Conservation (phyloP, 2,329 filamentous ascomycete genomes). For the Elsinoe necatrix region DNA sequence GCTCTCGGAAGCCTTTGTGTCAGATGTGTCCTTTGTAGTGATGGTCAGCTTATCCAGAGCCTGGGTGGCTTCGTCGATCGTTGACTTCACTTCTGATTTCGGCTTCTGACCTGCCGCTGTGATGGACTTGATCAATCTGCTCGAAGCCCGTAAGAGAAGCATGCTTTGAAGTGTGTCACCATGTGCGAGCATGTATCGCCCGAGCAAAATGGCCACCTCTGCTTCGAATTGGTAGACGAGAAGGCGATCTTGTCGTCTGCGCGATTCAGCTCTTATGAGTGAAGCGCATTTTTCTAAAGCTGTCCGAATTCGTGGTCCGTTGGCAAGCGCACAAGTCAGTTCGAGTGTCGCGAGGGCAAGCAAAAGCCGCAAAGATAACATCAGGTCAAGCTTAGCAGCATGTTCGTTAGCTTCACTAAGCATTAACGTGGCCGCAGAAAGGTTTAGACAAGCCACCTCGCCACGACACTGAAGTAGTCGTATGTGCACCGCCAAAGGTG, state of each 20-base stretch:
- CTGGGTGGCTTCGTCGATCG: background rate
- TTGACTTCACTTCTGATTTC: background rate
- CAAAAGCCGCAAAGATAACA: background rate
- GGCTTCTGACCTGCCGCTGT: background rate
- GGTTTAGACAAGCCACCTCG: background rate
- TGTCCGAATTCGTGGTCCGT: background rate
- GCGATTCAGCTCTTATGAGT: background rate
- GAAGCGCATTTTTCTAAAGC: background rate
- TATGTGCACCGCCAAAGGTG: background rate
- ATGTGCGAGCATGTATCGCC: background rate
- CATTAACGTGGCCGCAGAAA: background rate
- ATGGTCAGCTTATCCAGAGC: background rate
- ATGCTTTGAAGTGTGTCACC: background rate
- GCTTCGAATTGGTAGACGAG: background rate
- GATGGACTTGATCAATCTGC: conserved; percentile 3
- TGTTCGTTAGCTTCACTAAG: background rate
- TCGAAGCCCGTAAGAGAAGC: background rate
- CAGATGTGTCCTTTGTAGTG: background rate
- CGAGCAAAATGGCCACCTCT: background rate
- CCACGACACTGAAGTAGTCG: background rate
- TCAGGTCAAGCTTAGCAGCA: background rate
- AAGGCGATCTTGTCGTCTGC: background rate
- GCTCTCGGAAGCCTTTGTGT: background rate
- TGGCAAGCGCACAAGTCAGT: background rate
- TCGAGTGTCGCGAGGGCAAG: background rate